Percentiles rank a stretch among this genome's conserved stretches.
These are phyloP conservation scores for Sphaerobolus stellatus DNA, from an alignment of 1,284 basidiomycete genomes.

Conservation along the genomic window DNA sequence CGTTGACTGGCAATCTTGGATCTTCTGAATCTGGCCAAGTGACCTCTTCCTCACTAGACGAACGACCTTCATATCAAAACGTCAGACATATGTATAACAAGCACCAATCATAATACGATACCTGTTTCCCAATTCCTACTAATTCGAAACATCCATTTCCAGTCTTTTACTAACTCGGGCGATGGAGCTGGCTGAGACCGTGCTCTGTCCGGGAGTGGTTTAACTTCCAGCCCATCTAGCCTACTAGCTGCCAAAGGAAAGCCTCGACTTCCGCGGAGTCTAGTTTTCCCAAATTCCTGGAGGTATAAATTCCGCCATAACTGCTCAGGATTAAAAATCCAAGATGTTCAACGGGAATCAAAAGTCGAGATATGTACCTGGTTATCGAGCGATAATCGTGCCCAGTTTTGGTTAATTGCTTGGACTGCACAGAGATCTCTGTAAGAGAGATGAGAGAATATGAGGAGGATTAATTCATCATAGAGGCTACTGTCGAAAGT, in stretches of 20 bases:
- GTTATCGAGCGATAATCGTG: constrained; percentile 57
- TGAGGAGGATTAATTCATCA: constrained; percentile 70
- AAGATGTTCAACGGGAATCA: constrained; percentile 8
- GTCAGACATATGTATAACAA: constrained; percentile 2
- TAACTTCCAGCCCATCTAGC: constrained; percentile 56
- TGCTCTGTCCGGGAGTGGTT: constrained; percentile 55
- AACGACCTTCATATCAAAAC: no score
- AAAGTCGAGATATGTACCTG: constrained; percentile 44
- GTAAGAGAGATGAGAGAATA: constrained; percentile 69
- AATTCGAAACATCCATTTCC: constrained; percentile 84
- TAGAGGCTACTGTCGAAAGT: constrained; percentile 62
- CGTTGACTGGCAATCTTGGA: constrained; percentile 17
- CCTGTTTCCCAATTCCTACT: constrained; percentile 78
- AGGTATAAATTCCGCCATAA: constrained; percentile 61
- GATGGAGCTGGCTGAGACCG: constrained; percentile 20
- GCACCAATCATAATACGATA: constrained; percentile 25
- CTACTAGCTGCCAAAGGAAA: constrained; percentile 38
- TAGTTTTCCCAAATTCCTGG: constrained; percentile 58
- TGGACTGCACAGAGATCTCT: constrained; percentile 66
- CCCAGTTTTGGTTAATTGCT: constrained; percentile 63
- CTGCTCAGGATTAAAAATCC: constrained; percentile 34
- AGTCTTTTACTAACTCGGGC: constrained; percentile 51
- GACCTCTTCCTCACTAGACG: constrained; percentile 39
- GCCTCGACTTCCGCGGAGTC: constrained; percentile 57
- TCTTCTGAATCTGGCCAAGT: constrained; percentile 7